phyloP scores from a whole-genome alignment of 2,329 filamentous ascomycete species.

The Berkeleyomyces rouxiae region DNA sequence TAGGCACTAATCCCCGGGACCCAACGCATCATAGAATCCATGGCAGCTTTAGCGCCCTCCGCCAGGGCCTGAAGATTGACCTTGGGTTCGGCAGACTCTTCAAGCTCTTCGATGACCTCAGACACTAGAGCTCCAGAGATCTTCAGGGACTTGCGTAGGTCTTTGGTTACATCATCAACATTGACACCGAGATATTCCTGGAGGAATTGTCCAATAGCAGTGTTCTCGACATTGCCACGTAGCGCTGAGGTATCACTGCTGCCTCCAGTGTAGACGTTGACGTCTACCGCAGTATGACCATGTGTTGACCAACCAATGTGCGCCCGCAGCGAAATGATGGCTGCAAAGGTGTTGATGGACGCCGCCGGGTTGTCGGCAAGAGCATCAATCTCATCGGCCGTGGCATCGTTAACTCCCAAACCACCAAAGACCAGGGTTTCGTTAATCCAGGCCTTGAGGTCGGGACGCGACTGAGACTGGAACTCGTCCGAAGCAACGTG shows the following conservation, averaged over 20 bases:
- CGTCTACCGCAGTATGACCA: constrained; percentile 83
- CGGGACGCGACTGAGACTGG: constrained; percentile 20
- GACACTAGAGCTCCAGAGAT: too few species aligned
- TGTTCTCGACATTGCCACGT: constrained; percentile 86
- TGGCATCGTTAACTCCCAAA: constrained; percentile 62
- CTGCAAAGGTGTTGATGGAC: constrained; percentile 48
- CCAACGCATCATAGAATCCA: constrained; percentile 12
- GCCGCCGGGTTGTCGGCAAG: constrained; percentile 42
- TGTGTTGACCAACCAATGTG: constrained; percentile 91
- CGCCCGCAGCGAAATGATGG: constrained; percentile 74
- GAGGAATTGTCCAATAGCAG: constrained; percentile 72
- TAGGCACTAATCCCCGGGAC: constrained; percentile 4
- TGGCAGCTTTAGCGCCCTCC: constrained; percentile 7
- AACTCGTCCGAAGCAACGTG: constrained; percentile 31
- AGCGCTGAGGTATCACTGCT: constrained; percentile 48
- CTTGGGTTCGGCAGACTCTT: neutral
- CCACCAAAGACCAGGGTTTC: constrained; percentile 48
- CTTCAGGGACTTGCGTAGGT: constrained; percentile 37
- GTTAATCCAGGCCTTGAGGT: constrained; percentile 49
- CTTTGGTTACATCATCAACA: constrained; percentile 58
- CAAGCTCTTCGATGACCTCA: too few species aligned
- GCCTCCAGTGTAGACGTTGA: constrained; percentile 81
- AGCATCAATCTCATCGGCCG: constrained; percentile 49
- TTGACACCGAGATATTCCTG: constrained; percentile 64
- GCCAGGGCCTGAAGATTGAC: neutral